A percentile compares a stretch with the other conserved stretches of the same genome.
Evolutionary conservation across 352 stramenopile species (phyloP).

Genomic region (Phytophthora pisi): DNA sequence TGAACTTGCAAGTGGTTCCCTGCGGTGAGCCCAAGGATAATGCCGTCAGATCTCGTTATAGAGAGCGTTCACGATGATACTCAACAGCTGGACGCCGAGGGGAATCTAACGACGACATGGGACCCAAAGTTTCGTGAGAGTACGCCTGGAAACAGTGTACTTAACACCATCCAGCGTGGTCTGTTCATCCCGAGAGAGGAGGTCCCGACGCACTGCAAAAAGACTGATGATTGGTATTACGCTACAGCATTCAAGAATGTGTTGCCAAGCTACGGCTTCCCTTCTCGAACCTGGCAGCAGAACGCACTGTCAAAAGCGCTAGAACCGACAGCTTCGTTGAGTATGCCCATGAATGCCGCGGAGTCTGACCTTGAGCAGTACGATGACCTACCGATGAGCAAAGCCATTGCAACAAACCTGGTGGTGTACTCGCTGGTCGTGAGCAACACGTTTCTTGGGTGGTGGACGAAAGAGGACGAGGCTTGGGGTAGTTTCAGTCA

Average conservation of each 20-base stretch:
- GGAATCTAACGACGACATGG: constrained; percentile 7
- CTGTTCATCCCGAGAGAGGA: constrained; percentile 7
- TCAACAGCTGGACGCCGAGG: background rate
- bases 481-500: background rate
- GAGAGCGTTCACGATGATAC: constrained; percentile 4
- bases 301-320: constrained; percentile 8
- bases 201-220: constrained; percentile 9
- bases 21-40: constrained; percentile 2
- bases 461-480: constrained; percentile 1
- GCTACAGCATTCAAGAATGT: constrained; percentile 7
- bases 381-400: constrained; percentile 4
- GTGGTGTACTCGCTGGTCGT: constrained; percentile 9
- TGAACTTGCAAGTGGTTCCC: constrained; percentile 17
- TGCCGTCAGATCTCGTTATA: constrained; percentile 3
- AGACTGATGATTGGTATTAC: background rate
- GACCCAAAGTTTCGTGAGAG: constrained; percentile 9
- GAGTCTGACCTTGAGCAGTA: background rate
- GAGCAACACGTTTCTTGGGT: constrained; percentile 12
- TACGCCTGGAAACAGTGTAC: constrained; percentile 3
- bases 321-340: constrained; percentile 3
- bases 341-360: constrained; percentile 8
- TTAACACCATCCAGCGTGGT: constrained; percentile 11
- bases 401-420: constrained; percentile 13
- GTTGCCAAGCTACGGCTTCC: constrained; percentile 9
- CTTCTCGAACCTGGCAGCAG: constrained; percentile 13